Evolutionary conservation across 345 rosid genomes (phyloP).

Genomic region (Nephelium lappaceum): DNA sequence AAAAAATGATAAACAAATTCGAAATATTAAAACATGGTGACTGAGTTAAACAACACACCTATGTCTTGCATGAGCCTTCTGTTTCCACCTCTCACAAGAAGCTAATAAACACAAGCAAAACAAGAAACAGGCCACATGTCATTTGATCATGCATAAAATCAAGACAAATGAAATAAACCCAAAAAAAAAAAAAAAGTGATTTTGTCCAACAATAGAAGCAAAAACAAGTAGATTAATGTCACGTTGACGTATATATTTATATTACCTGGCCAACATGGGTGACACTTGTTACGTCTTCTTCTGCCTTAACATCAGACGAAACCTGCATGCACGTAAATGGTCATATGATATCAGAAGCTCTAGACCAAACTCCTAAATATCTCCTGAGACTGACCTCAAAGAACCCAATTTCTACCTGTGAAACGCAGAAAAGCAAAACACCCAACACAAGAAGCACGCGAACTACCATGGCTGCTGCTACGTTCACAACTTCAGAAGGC

Average conservation of each 20-base stretch:
- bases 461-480: constrained; percentile 17
- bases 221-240: not conserved
- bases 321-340: constrained; percentile 21
- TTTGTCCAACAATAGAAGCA: not conserved
- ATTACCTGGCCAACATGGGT: constrained; percentile 10
- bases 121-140: not conserved
- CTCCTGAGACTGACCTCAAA: not conserved
- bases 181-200: not conserved
- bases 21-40: not conserved
- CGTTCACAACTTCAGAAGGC: not conserved
- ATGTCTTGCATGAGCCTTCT: constrained; percentile 46
- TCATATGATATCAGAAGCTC: not conserved
- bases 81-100: constrained; percentile 31
- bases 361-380: not conserved
- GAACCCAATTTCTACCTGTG: constrained; percentile 19
- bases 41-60: constrained; percentile 21
- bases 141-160: not conserved
- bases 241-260: not conserved
- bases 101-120: not conserved
- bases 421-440: constrained; percentile 20
- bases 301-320: constrained; percentile 28
- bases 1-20: too few species aligned
- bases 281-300: constrained; percentile 4
- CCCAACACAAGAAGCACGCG: constrained; percentile 26
- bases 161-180: not conserved